A percentile compares a stretch with the other conserved stretches of the same genome.
phyloP scores from a whole-genome alignment of 2,329 filamentous ascomycete genomes.

The Elsinoe fawcettii region DNA sequence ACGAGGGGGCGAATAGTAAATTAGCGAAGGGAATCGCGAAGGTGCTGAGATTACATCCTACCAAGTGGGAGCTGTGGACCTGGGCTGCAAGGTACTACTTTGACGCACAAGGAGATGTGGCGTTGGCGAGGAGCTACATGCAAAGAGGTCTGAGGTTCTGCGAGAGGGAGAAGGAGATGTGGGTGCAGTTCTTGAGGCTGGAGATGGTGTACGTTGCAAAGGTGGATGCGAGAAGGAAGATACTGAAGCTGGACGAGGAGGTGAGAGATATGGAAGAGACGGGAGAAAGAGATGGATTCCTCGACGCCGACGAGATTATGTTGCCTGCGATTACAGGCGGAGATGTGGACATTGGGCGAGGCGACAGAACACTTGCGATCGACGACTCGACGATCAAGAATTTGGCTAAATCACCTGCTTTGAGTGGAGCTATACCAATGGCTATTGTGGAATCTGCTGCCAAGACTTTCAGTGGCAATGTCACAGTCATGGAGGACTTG shows the following conservation, averaged over 20 bases:
- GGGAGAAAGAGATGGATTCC: constrained; percentile 24
- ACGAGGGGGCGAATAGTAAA: constrained; percentile 55
- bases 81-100: constrained; percentile 70
- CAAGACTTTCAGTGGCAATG: constrained; percentile 62
- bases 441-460: constrained; percentile 83
- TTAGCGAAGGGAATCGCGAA: constrained; percentile 53
- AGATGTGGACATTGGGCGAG: constrained; percentile 50
- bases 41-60: constrained; percentile 77
- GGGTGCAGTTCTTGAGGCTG: constrained; percentile 82
- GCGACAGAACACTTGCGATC: constrained; percentile 39
- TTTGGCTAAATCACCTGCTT: constrained; percentile 63
- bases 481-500: constrained; percentile 63
- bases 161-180: constrained; percentile 63
- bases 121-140: constrained; percentile 75
- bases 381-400: constrained; percentile 54
- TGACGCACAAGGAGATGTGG: constrained; percentile 78
- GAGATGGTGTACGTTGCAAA: constrained; percentile 89
- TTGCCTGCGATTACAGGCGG: constrained; percentile 54
- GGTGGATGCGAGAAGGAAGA: constrained; percentile 64
- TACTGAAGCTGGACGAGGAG: constrained; percentile 53
- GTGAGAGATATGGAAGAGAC: constrained; percentile 38
- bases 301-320: constrained; percentile 49
- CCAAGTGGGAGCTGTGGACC: constrained; percentile 76
- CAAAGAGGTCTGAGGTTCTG: constrained; percentile 86
- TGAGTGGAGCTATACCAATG: constrained; percentile 87